Conservation (phyloP, 23 red algal species). For the Gracilaria vermiculophylla region DNA sequence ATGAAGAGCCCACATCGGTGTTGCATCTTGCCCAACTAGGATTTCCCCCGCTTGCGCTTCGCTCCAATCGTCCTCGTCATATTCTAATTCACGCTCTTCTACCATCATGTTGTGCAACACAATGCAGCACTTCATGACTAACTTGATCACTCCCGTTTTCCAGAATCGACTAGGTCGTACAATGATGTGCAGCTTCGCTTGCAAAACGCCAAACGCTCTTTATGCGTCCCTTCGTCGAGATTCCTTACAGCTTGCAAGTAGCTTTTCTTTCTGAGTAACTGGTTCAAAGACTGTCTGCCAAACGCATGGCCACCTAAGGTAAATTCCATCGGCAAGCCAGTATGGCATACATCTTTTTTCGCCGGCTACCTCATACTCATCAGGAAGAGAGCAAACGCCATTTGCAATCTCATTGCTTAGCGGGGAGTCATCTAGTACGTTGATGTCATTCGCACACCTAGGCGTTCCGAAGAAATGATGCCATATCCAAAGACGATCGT, state of each 20-base stretch:
- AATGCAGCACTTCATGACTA: background rate
- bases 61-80: background rate
- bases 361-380: background rate
- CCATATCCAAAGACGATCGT: constrained; percentile 32
- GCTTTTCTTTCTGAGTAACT: background rate
- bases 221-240: background rate
- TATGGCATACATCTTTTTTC: background rate
- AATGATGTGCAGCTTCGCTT: constrained; percentile 14
- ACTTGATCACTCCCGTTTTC: background rate
- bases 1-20: too few relatives aligned
- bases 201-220: constrained; percentile 4
- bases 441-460: constrained; percentile 25
- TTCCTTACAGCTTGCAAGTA: background rate
- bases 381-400: background rate
- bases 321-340: background rate
- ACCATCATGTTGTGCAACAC: constrained; percentile 17
- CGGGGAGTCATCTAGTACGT: background rate
- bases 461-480: constrained; percentile 12
- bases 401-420: background rate
- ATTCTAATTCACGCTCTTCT: background rate
- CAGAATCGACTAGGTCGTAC: background rate
- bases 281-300: background rate
- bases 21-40: too few relatives aligned
- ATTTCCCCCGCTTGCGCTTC: too few relatives aligned
- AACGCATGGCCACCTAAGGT: background rate